Base-by-base conservation (phyloP, 352 stramenopile genomes). In the Albugo candida region DNA sequence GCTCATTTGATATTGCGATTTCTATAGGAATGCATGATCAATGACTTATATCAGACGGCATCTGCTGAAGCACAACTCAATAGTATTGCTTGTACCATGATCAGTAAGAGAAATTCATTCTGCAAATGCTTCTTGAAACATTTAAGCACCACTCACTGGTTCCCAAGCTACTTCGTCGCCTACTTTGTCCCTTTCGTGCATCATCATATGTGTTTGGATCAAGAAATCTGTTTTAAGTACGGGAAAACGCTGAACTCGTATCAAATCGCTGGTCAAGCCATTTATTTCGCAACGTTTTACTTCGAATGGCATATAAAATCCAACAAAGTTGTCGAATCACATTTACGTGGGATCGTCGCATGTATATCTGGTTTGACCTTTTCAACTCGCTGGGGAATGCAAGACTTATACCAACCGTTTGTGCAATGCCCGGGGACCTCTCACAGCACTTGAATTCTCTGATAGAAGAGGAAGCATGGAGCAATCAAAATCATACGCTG, bases 351-450 rank as follows among this genome's bases (percentile, higher is more conserved):
- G 13, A 61, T 77, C 6, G 50, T 85, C 19, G 72, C 79, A 17
- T 56, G 60, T 19, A 74, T 89, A 38, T 74, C 77, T 19, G 76
- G 79, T 37, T 57, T 52, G 11, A 76, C 89, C 24, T 92, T 88
- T 51, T 74, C 76, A 14, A 51, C 48, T 0, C 64, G 82, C 6
- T 92, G 79, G 74, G 49, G 49, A 3, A 70, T 78, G 18, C 61
- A 77, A 10, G 53, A 67, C 35, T 60, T 92, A 14, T 92, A 89
- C 50, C 41, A 59, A 41, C 55, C 73, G 0, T 54, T 92, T 45
- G 21, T 86, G 56, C 69, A 46, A 42, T 48, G 4, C 44, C 39
- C 34, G 55, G 51, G 14, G 41, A 41, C 17, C 37, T 17, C n/a
- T 49, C 37, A 11, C 36, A 56, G 34, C 46, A 50, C 19, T 36